Conservation (phyloP, 2,329 filamentous ascomycete genomes). For the Didymella pinodella region DNA sequence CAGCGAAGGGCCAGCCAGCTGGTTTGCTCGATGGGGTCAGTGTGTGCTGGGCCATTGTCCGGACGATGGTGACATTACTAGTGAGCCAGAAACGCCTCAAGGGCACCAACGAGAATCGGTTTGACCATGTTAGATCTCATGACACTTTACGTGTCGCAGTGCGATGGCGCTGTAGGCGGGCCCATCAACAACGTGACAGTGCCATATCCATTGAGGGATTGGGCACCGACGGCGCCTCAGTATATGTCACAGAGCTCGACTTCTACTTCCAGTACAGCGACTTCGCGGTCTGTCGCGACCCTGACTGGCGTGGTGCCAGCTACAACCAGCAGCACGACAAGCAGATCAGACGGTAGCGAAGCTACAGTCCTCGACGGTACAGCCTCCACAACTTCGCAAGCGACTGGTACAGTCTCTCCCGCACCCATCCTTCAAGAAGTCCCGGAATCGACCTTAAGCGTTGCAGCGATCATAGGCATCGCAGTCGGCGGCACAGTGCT, state of each 20-base stretch:
- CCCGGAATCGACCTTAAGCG: not conserved
- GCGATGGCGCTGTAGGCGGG: constrained; percentile 2
- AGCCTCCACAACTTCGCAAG: not conserved
- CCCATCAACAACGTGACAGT: constrained; percentile 10
- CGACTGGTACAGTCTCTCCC: not conserved
- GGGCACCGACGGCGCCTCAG: not conserved
- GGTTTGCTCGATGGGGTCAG: constrained; percentile 4
- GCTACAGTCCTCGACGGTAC: not conserved
- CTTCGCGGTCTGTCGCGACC: not conserved
- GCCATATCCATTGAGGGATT: constrained; percentile 1
- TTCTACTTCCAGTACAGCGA: not conserved
- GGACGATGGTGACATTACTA: constrained; percentile 7
- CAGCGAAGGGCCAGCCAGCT: constrained; percentile 1
- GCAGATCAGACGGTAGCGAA: not conserved
- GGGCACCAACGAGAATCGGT: too few species aligned
- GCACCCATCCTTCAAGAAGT: not conserved
- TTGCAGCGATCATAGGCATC: not conserved
- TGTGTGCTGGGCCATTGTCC: not conserved
- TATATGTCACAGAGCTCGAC: not conserved
- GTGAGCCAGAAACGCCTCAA: not conserved
- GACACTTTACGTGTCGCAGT: constrained; percentile 2
- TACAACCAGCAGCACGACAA: not conserved
- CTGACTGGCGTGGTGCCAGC: not conserved
- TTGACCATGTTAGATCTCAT: constrained; percentile 4
- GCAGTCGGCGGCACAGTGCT: not conserved